These are phyloP conservation scores for Biscutella laevigata DNA, from an alignment of 441 rosid species.

Conservation along the genomic window DNA sequence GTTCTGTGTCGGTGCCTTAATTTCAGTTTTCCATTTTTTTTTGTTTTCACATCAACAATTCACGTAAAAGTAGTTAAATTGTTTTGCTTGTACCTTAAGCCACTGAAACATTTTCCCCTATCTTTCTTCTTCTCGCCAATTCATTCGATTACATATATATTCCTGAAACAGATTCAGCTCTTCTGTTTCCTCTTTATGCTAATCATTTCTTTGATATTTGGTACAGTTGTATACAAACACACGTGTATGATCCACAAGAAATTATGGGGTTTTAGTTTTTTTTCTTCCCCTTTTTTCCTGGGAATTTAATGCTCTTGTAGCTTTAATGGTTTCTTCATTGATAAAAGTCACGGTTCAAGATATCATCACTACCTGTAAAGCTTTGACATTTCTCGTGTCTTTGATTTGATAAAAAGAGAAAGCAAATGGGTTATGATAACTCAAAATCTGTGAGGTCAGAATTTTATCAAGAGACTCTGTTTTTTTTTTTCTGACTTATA, in stretches of 20 bases:
- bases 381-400: slow-evolving; percentile 15
- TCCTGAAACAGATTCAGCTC: slow-evolving; percentile 10
- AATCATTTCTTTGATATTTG: slow-evolving; percentile 1
- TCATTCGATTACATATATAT: neutral
- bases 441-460: slow-evolving; percentile 71
- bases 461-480: slow-evolving; percentile 5
- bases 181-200: neutral
- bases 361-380: slow-evolving; percentile 5
- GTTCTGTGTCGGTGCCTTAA: slow-evolving; percentile 27
- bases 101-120: neutral
- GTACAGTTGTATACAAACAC: slow-evolving; percentile 21
- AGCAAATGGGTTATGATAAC: slow-evolving; percentile 39
- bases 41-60: slow-evolving; percentile 15
- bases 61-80: neutral
- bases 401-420: slow-evolving; percentile 8
- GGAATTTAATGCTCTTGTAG: slow-evolving; percentile 22
- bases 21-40: slow-evolving; percentile 17
- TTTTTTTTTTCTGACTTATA: neutral
- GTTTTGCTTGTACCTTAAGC: slow-evolving; percentile 23
- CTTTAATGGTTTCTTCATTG: slow-evolving; percentile 8
- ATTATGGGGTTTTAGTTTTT: slow-evolving; percentile 14
- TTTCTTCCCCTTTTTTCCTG: slow-evolving; percentile 10
- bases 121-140: neutral
- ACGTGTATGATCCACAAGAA: slow-evolving; percentile 14
- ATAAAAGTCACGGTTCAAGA: slow-evolving; percentile 21